A percentile compares a stretch with the other conserved stretches of the same genome.
These are phyloP conservation scores for Candida takata DNA, from an alignment of 805 yeast genomes.

Conservation along the genomic window DNA sequence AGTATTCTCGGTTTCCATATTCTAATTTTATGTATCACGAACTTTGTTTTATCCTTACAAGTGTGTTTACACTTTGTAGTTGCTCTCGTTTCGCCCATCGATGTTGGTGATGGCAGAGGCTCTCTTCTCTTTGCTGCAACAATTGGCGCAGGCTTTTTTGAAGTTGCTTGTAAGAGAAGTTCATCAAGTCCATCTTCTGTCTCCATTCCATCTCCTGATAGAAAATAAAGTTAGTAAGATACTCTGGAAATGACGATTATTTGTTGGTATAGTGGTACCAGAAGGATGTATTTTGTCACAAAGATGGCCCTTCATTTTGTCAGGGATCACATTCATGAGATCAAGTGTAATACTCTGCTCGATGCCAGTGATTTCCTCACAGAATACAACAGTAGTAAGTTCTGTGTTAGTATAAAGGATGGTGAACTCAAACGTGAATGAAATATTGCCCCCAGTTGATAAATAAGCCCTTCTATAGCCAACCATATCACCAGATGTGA, in stretches of 20 bases:
- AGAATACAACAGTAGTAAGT: conserved; percentile 26
- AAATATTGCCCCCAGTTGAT: conserved; percentile 21
- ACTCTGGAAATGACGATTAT: not conserved
- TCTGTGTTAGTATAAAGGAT: conserved; percentile 16
- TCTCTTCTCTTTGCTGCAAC: too few species aligned
- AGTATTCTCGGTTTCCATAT: too few species aligned
- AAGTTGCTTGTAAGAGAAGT: conserved; percentile 19
- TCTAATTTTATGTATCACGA: conserved; percentile 1
- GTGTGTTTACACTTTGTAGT: conserved; percentile 34
- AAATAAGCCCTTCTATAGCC: conserved; percentile 37
- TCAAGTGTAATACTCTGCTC: conserved; percentile 9
- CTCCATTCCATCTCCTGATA: conserved; percentile 15
- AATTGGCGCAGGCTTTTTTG: not conserved
- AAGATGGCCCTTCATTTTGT: not conserved
- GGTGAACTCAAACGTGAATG: conserved; percentile 23
- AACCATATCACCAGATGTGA: conserved; percentile 29
- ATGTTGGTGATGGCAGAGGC: too few species aligned
- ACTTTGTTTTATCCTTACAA: conserved; percentile 31
- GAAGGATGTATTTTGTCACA: not conserved
- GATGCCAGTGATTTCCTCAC: conserved; percentile 34
- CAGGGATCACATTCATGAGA: conserved; percentile 3
- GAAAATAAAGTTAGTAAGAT: conserved; percentile 8
- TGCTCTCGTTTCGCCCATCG: conserved; percentile 19
- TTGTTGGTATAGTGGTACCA: not conserved
- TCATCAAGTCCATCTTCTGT: conserved; percentile 26